These are phyloP conservation scores for Phialocephala subalpina DNA, from an alignment of 2,329 filamentous ascomycete species.

Conservation along the genomic window DNA sequence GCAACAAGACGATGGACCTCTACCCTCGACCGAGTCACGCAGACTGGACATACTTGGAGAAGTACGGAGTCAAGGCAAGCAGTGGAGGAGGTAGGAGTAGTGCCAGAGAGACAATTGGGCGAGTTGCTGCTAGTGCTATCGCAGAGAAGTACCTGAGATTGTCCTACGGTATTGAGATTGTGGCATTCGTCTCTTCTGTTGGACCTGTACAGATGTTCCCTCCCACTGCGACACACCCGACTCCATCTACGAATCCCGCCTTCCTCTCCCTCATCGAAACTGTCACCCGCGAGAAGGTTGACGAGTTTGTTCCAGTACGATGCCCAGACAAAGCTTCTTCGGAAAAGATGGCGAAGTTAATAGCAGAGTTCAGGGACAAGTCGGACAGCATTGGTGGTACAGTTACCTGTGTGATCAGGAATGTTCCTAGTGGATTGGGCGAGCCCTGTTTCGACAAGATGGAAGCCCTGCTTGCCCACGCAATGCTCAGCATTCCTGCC, in stretches of 20 bases:
- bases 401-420: slow-evolving; percentile 91
- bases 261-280: slow-evolving; percentile 78
- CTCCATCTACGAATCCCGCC: slow-evolving; percentile 75
- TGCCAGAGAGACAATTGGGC: slow-evolving; percentile 93
- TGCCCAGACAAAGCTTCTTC: slow-evolving; percentile 76
- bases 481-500: slow-evolving; percentile 94
- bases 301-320: slow-evolving; percentile 84
- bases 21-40: slow-evolving; percentile 94
- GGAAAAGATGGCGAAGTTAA: slow-evolving; percentile 78
- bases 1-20: slow-evolving; percentile 85
- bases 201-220: slow-evolving; percentile 82
- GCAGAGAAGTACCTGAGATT: slow-evolving; percentile 90
- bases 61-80: slow-evolving; percentile 93
- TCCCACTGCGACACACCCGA: slow-evolving; percentile 71
- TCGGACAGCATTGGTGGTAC: slow-evolving; percentile 94
- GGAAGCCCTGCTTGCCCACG: slow-evolving; percentile 89
- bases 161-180: slow-evolving; percentile 87
- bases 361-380: slow-evolving; percentile 79
- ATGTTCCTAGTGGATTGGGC: slow-evolving; percentile 84
- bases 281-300: slow-evolving; percentile 79
- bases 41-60: slow-evolving; percentile 96
- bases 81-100: slow-evolving; percentile 89
- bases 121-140: slow-evolving; percentile 90
- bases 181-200: slow-evolving; percentile 88
- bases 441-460: slow-evolving; percentile 97